Conservation (phyloP, 2,329 filamentous ascomycete species). For the Paraphaeosphaeria sporulosa region DNA sequence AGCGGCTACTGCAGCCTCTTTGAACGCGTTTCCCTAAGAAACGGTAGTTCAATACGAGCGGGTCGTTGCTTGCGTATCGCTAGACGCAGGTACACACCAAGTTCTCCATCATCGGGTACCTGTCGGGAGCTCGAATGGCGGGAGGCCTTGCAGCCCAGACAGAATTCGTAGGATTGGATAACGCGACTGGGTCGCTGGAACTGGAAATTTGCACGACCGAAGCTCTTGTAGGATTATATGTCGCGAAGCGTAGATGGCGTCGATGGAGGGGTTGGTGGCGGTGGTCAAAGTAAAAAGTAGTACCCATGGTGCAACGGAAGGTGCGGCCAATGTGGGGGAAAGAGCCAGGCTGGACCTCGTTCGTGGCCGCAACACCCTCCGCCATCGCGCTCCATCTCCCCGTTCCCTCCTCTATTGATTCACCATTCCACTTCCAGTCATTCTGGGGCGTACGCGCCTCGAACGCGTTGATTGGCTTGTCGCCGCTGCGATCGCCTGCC, state of each 20-base stretch:
- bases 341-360: not conserved
- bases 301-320: not conserved
- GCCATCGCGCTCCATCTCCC: constrained; percentile 2
- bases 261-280: not conserved
- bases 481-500: constrained; percentile 6
- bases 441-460: constrained; percentile 7
- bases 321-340: constrained; percentile 3
- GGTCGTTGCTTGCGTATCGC: not conserved
- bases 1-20: constrained; percentile 12
- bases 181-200: not conserved
- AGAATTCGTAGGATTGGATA: not conserved
- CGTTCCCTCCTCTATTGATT: not conserved
- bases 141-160: not conserved
- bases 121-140: not conserved
- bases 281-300: not conserved
- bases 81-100: constrained; percentile 13
- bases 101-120: not conserved
- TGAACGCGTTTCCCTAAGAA: not conserved
- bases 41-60: not conserved
- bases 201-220: not conserved
- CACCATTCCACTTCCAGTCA: constrained; percentile 7
- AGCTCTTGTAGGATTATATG: not conserved
- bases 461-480: constrained; percentile 18
- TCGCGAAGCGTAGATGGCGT: not conserved
- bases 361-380: constrained; percentile 4